Base-by-base conservation (phyloP, 176 grass and related monocot genomes). In the Elaeis guineensis region DNA sequence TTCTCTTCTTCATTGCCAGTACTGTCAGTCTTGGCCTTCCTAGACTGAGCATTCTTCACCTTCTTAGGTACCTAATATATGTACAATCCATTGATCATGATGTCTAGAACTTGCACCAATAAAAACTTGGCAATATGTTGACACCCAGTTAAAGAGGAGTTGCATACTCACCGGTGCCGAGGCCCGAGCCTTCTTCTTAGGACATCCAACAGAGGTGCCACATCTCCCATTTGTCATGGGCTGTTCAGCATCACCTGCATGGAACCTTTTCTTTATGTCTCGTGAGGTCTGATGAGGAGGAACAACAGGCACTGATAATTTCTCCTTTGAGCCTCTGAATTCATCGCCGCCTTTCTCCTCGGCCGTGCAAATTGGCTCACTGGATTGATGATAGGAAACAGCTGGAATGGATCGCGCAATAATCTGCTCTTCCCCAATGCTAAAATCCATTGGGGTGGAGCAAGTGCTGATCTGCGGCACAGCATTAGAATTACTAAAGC, bases 351-450 rank as follows among this genome's bases (percentile, higher is more conserved):
- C 79, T 0, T 59, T 57, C 55, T 77, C 69, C 21, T 58, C 21
- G 19, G 78, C 75, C 19, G 51, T 39, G 8, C 66, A 69, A 4
- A 69, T 22, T 12, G 14, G n/a, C 19, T 59, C 35, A 12, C 35
- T 44, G 35, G 14, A 44, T 44, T 44, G 35, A 51, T 57, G 70
- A 51, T 79, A 82, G 9, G 71, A 58, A 74, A 64, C 75, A 29
- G 66, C 49, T 74, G 79, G 55, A 72, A 82, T 65, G 21, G 69
- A 82, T 21, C 58, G 52, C 70, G 65, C 26, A 48, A 63, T 67
- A 65, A 60, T 54, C 79, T 77, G 71, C 32, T 79, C 67, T 73
- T 75, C 67, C 18, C 80, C 26, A 58, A 79, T 73, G 72, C 77
- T 73, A 59, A 74, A 62, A 62, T 79, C 64, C 29, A 90, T 21